phyloP scores from a whole-genome alignment of 352 stramenopile genomes.

The Globisporangium megalacanthum region DNA sequence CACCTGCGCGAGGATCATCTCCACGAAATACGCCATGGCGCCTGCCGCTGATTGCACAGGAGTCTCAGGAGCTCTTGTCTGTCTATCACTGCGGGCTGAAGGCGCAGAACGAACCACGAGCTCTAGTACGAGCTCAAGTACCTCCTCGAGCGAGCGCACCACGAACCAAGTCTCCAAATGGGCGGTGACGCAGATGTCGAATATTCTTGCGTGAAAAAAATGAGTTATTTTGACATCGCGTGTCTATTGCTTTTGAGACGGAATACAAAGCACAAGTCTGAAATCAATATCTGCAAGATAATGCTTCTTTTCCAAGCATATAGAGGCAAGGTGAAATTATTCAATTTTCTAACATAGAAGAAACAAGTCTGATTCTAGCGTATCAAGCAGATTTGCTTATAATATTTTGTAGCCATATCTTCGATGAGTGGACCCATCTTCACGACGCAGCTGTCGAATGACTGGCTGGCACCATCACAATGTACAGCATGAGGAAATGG shows the following conservation, averaged over 20 bases:
- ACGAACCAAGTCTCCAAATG: not conserved
- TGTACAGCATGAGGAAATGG: too few species aligned
- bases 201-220: not conserved
- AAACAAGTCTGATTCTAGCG: too few species aligned
- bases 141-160: not conserved
- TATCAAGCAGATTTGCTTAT: too few species aligned
- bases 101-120: too few species aligned
- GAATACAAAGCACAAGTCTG: not conserved
- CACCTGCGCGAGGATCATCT: constrained; percentile 82
- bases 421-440: too few species aligned
- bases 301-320: not conserved
- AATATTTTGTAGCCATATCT: too few species aligned
- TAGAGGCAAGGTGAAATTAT: not conserved
- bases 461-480: too few species aligned
- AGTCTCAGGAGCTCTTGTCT: not conserved
- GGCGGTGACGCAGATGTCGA: too few species aligned
- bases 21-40: constrained; percentile 73
- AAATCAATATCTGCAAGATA: not conserved
- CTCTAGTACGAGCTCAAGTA: too few species aligned
- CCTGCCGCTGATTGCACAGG: constrained; percentile 7
- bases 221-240: not conserved
- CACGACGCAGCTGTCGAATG: too few species aligned
- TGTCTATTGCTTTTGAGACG: not conserved
- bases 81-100: too few species aligned
- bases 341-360: too few species aligned